Percentiles rank a stretch among this genome's conserved stretches.
These are phyloP conservation scores for Tolypocladium ophioglossoides DNA, from an alignment of 2,329 filamentous ascomycete species.

Conservation along the genomic window DNA sequence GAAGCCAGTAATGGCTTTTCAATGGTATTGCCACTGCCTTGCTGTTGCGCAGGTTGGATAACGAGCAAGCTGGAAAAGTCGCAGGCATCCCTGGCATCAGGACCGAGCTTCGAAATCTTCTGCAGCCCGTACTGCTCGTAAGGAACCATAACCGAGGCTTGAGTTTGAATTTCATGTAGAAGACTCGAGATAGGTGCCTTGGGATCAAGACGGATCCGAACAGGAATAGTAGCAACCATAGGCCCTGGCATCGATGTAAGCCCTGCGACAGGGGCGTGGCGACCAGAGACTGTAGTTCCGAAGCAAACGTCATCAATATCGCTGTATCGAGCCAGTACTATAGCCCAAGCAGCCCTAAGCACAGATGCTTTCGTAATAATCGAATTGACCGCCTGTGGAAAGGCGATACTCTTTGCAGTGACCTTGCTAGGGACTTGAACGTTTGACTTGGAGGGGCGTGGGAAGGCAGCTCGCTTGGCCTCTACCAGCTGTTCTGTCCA, in stretches of 20 bases:
- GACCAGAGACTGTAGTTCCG: constrained; percentile 16
- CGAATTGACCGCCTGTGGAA: background rate
- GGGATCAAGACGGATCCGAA: background rate
- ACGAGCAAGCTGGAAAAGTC: background rate
- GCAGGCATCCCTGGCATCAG: background rate
- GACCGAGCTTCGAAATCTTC: background rate
- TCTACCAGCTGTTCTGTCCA: background rate
- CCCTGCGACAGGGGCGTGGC: constrained; percentile 13
- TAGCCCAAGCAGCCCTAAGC: constrained; percentile 14
- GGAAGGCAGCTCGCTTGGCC: background rate
- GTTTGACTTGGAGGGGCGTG: background rate
- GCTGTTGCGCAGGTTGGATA: background rate
- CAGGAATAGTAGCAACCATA: constrained; percentile 14
- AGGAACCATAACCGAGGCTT: background rate
- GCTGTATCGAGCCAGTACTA: constrained; percentile 11
- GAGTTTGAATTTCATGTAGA: background rate
- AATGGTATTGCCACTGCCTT: background rate
- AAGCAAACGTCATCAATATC: constrained; percentile 13
- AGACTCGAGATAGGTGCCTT: background rate
- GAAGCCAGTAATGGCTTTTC: background rate
- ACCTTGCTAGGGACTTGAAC: background rate
- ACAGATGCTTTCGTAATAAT: constrained; percentile 9
- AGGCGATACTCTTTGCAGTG: background rate
- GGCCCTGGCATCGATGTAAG: constrained; percentile 17
- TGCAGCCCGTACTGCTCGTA: background rate